phyloP scores from a whole-genome alignment of 371 early-diverging fungal species.

The Funneliformis caledonium region DNA sequence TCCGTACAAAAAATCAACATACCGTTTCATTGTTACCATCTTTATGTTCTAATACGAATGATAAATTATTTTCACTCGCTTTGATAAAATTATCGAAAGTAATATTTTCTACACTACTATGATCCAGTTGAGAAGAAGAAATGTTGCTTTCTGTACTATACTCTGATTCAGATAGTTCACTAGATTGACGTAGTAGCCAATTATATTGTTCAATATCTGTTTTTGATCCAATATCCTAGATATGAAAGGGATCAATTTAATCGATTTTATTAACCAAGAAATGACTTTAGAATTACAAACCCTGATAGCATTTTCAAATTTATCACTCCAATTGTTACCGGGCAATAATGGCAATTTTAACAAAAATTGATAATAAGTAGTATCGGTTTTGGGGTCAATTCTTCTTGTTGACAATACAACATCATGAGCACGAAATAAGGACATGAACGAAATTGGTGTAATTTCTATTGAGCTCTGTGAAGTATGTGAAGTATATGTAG shows the following conservation, averaged over 20 bases:
- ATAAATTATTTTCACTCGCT: background rate
- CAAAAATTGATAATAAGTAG: constrained; percentile 10
- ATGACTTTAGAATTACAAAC: background rate
- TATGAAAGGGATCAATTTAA: background rate
- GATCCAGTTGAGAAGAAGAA: background rate
- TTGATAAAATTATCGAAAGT: background rate
- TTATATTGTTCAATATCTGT: background rate
- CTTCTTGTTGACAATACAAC: constrained; percentile 11
- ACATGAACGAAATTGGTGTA: background rate
- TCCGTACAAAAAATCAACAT: background rate
- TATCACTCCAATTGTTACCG: constrained; percentile 1
- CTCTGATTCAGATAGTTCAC: background rate
- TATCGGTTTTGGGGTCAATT: background rate
- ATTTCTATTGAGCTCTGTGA: background rate
- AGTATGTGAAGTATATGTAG: constrained; percentile 17
- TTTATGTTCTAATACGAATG: background rate
- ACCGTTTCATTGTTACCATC: background rate
- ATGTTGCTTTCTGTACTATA: background rate
- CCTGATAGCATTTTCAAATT: constrained; percentile 24
- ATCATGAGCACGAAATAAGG: constrained; percentile 17
- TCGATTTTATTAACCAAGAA: background rate
- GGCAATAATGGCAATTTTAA: constrained; percentile 7
- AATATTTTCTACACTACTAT: background rate
- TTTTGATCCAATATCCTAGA: background rate
- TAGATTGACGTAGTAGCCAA: background rate